Base-by-base conservation (phyloP, 352 stramenopile genomes). In the Phytophthora boehmeriae region DNA sequence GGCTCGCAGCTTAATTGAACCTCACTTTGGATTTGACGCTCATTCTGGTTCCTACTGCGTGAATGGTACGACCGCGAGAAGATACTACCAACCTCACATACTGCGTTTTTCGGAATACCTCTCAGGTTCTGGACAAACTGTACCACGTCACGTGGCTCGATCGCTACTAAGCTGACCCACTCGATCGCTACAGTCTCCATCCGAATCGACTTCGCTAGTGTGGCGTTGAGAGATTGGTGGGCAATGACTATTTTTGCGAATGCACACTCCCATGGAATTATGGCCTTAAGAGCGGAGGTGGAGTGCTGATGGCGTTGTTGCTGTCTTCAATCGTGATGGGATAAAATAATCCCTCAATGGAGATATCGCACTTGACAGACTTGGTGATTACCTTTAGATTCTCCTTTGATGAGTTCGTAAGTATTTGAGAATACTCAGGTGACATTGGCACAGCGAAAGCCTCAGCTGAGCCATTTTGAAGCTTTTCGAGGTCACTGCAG, bases 101-200 rank as follows among this genome's bases (percentile, higher is more conserved):
- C 67, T 16, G 76, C 83, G 35, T 82, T 63, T 4, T 53, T 25
- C 4, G 78, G 78, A 20, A 87, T 51, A 13, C 70, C 76, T 0
- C 62, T 54, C 23, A 90, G 67, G 44, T 80, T 71, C 44, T 88
- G 80, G 8, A 92, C 36, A 28, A 92, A 74, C 1, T 59, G 53
- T 35, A 74, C 48, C 13, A 87, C 75, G 17, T 71, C 55, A 8
- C 49, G 41, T 28, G 74, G 44, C 25, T 77, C 62, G 1, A 89
- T 45, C 10, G 63, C 70, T 16, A 66, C 52, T 0, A 57, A 67
- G 8, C 73, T 67, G 5, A 71, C 58, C 63, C 88, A 77, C 48
- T 92, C 80, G 23, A 92, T 52, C 0, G 73, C 73, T 25, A 92
- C 75, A 1, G 60, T 56, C 50, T 83, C 66, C 67, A 86, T 83